Evolutionary conservation across 2,329 filamentous ascomycete species (phyloP), one percentile per base, ranked within the genome.

Genomic region (Cordyceps fumosorosea): DNA sequence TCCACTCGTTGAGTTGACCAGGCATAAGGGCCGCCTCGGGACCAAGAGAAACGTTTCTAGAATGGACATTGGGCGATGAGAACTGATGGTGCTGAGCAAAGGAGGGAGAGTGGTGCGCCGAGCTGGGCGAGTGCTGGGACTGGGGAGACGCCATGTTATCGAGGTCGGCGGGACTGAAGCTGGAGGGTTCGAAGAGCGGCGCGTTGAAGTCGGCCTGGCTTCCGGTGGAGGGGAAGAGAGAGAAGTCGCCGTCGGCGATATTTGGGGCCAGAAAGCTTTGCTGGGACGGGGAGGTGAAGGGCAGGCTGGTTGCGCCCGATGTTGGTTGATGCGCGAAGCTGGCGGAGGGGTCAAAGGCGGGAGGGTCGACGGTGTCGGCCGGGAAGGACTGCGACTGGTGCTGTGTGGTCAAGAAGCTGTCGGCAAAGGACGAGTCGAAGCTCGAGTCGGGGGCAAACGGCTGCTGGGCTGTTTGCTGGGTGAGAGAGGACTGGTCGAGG

Each of bases 181-280:
- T 73, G 37, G 73, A 63, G 62, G 76, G 76, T 65, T 81, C 80
- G 64, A 90, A 89, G 64, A 87, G 78, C 24, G 87, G 82, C 14
- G 84, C 75, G 68, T 84, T 84, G 69, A 87, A 85, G 69, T 85
- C 81, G 65, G 79, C 77, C 56, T 75, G 77, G 62, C 79, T 76
- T 67, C 80, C 77, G 56, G 80, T 75, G 37, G 57, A 34, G 10
- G 86, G 82, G 69, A 89, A 91, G 68, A 89, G 79, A 56, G 84
- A 83, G 71, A 88, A 88, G 74, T 89, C 85, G 64, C 76, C 76
- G 69, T 78, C 76, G 70, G 76, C 76, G 65, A 84, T 82, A 65
- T 79, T 81, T 20, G 81, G 72, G 48, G 79, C 76, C 48, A 87
- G 70, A 66, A 80, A 84, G 67, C 70, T 71, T 59, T 74, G 66